Evolutionary conservation across 2,329 filamentous ascomycete species (phyloP), one percentile per base, ranked within the genome.

Genomic region (Rutstroemia sp.): DNA sequence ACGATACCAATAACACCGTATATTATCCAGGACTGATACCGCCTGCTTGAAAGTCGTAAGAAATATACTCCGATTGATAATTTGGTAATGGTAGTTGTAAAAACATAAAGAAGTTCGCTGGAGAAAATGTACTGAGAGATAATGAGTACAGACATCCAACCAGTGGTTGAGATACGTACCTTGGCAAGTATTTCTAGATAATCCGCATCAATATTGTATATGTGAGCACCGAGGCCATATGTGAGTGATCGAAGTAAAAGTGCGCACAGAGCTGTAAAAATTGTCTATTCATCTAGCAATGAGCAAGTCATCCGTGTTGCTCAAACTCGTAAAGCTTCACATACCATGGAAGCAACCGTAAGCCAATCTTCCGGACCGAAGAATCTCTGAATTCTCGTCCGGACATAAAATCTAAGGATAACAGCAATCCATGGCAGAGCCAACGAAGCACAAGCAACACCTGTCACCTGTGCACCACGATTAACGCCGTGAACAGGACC

Each of bases 371-470:
- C 67, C 14, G 61, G 56, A 2, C 68, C 67, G 27, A 69, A 53
- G 47, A 64, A 67, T 57, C 65, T 67, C 41, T 67, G 55, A 37
- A 69, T 63, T 7, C 58, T 44, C 9, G 62, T 46, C n/a, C 67
- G 59, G 17, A 67, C 65, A 56, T 68, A 68, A 44, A 65, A 60
- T 52, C 68, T 64, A 37, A 69, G 57, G 17, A 51, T 34, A 10
- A 65, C 60, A 2, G 65, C 63, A 34, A 69, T 60, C 54, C 72
- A 69, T 2, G 70, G 69, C 7, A 75, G 39, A 8, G 67, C 57
- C 17, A 76, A 44, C 34, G 75, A 72, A 17, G 68, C 66, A 38
- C 67, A 61, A 2, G 63, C 65, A 41, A 68, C 65, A 19, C 66
- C 66, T 4, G 65, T 68, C 34, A 68, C 64, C 49, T 67, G 63